These are phyloP conservation scores for Termitomyces sp. DNA, from an alignment of 768 basidiomycete genomes.

Conservation along the genomic window DNA sequence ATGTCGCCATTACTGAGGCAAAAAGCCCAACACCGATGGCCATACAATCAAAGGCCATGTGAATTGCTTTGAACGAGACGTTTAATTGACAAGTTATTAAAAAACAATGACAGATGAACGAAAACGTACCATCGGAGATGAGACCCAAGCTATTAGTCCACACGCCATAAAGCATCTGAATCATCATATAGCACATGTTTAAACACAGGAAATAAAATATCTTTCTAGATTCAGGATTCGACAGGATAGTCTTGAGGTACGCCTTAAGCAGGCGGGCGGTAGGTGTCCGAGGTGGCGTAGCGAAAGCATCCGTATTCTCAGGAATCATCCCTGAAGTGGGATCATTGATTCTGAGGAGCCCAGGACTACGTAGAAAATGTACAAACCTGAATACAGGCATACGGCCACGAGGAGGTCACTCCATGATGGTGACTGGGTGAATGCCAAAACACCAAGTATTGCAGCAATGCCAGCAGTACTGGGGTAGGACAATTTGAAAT, in stretches of 20 bases:
- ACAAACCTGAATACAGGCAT: conserved; percentile 62
- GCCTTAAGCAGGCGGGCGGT: conserved; percentile 50
- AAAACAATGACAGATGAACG: not conserved
- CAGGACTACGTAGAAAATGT: not conserved
- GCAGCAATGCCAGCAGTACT: conserved; percentile 40
- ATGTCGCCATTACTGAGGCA: conserved; percentile 96
- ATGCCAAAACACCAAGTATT: conserved; percentile 55
- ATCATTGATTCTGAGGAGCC: not conserved
- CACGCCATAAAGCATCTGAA: conserved; percentile 95
- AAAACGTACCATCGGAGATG: conserved; percentile 81
- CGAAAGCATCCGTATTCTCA: conserved; percentile 34
- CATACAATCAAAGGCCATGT: conserved; percentile 99
- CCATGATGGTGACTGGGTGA: conserved; percentile 54
- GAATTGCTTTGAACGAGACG: conserved; percentile 67
- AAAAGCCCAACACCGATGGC: conserved; percentile 93
- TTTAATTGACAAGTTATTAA: conserved; percentile 3
- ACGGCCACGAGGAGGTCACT: conserved; percentile 53
- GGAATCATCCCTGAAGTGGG: conserved; percentile 46
- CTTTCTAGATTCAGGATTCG: conserved; percentile 87
- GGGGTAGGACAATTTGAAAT: conserved; percentile 56
- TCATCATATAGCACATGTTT: conserved; percentile 93
- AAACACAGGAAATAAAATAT: conserved; percentile 96
- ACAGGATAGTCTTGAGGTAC: conserved; percentile 87
- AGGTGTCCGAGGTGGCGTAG: conserved; percentile 42
- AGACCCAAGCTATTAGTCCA: conserved; percentile 97